Evolutionary conservation across 306 rosid genomes (phyloP), one percentile per base, ranked within the genome.

Genomic region (Glycine soja): DNA sequence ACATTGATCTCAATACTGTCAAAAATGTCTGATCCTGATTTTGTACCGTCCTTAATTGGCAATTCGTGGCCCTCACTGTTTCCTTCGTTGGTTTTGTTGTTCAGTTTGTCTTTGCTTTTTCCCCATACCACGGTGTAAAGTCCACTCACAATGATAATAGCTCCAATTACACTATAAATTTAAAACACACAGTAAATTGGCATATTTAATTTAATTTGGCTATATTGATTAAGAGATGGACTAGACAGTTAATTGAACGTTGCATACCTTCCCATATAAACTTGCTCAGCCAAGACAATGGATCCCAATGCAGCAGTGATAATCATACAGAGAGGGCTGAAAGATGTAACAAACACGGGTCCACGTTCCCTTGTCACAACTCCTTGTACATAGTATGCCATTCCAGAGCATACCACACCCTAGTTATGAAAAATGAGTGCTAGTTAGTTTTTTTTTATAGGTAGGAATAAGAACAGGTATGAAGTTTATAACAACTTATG

Each of bases 81-180:
- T 69, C 57, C 84, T 51, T 45, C 56, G 0, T 34, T 86, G 4
- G 43, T 63, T 72, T 57, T 38, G 42, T 59, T 80, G 51, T 10
- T 24, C 30, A 24, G 30, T 24, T 24, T 77, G 71, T 95, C 99
- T 83, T 89, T 95, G 89, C 94, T 90, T 85, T 95, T 95, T 0
- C 97, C 99, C 99, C 99, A 95, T 9, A 95, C 99, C 72, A 93
- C 97, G 10, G 93, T 88, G 84, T 95, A 95, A 11, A 95, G 96
- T 16, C 99, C 99, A 46, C 72, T 51, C 34, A 93, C 98, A 81
- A 95, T 95, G 75, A 95, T 66, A 66, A 95, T 12, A 4, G 99
- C 97, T 74, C 99, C 99, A 63, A 95, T 84, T 16, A 95, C 68
- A 34, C 99, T 95, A 90, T 2, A 67, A 13, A 40, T 36, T 24